Evolutionary conservation across 2,329 filamentous ascomycete species (phyloP).

Genomic region (Colletotrichum cereale): DNA sequence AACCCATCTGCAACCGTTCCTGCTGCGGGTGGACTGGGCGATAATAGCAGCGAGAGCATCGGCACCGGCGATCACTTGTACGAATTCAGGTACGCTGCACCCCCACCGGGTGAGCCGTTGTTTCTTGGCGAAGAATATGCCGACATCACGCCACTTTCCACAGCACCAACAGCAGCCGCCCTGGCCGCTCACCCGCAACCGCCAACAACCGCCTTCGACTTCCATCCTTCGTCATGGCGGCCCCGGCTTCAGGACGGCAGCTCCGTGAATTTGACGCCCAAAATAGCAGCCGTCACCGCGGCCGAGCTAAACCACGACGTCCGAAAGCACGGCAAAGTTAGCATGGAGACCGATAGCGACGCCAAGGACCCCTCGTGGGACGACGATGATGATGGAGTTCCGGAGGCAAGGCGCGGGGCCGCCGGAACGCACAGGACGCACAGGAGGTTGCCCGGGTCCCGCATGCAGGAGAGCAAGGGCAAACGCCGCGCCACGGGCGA

Average conservation of each 20-base stretch:
- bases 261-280: conserved; percentile 34
- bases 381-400: conserved; percentile 12
- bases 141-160: conserved; percentile 40
- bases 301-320: conserved; percentile 35
- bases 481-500: conserved; percentile 32
- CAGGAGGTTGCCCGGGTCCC: conserved; percentile 1
- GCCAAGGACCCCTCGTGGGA: conserved; percentile 29
- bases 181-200: conserved; percentile 27
- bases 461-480: conserved; percentile 28
- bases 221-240: conserved; percentile 37
- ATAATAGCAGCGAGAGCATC: not conserved
- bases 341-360: conserved; percentile 35
- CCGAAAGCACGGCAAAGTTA: conserved; percentile 33
- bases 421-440: not conserved
- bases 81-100: conserved; percentile 35
- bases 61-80: conserved; percentile 11
- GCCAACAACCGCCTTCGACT: conserved; percentile 29
- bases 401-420: not conserved
- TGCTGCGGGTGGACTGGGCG: conserved; percentile 16
- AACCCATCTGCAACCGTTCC: conserved; percentile 11
- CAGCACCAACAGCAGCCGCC: conserved; percentile 8
- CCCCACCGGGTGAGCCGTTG: conserved; percentile 33
- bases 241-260: conserved; percentile 30
- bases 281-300: conserved; percentile 31
- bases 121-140: conserved; percentile 39